These are phyloP conservation scores for Echium plantagineum DNA, from an alignment of 257 asterid species.

Conservation along the genomic window DNA sequence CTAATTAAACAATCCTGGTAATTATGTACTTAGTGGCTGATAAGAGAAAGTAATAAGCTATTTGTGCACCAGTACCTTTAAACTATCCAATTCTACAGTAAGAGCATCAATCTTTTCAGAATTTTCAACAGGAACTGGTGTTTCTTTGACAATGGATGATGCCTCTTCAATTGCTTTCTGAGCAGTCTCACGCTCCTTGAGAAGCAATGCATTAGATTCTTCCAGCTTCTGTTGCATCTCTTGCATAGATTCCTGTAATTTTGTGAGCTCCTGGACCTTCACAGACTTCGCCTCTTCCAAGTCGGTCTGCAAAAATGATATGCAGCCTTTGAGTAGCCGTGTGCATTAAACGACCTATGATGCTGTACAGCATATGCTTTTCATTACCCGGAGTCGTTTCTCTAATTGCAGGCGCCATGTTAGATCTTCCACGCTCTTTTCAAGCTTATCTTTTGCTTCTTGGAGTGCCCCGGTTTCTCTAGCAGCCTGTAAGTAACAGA, in stretches of 20 bases:
- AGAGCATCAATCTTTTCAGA: constrained; percentile 68
- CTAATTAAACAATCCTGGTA: neutral
- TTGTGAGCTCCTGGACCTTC: constrained; percentile 39
- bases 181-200: constrained; percentile 77
- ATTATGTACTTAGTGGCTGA: neutral
- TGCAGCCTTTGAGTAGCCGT: constrained; percentile 6
- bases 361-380: neutral
- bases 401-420: constrained; percentile 49
- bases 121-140: constrained; percentile 72
- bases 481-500: constrained; percentile 56
- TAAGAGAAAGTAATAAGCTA: constrained; percentile 9
- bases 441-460: constrained; percentile 98
- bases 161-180: constrained; percentile 91
- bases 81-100: constrained; percentile 53
- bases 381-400: constrained; percentile 85
- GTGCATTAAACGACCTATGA: neutral
- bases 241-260: constrained; percentile 65
- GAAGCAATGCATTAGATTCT: constrained; percentile 50
- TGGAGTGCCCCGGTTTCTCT: constrained; percentile 97
- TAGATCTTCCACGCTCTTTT: constrained; percentile 97
- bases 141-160: constrained; percentile 53
- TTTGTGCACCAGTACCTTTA: constrained; percentile 47
- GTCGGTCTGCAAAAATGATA: constrained; percentile 45
- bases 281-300: constrained; percentile 64
- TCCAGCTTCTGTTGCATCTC: constrained; percentile 63